Evolutionary conservation across 495 filamentous ascomycete genomes (phyloP).

Genomic region (Neurospora africana): DNA sequence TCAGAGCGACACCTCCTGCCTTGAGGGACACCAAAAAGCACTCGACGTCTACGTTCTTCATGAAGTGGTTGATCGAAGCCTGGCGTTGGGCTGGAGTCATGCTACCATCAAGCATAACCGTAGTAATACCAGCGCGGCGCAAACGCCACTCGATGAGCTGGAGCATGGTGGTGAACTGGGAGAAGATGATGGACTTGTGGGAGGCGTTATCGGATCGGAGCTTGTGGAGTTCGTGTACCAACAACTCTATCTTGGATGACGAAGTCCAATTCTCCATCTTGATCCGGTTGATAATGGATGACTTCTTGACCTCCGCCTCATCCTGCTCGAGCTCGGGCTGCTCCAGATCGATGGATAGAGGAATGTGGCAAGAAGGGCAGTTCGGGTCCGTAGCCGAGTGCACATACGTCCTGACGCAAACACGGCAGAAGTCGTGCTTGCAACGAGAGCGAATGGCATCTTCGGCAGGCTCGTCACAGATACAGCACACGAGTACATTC

Average conservation of each 20-base stretch:
- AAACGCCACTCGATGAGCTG: conserved; percentile 96
- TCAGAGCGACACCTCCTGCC: conserved; percentile 89
- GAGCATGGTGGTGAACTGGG: conserved; percentile 95
- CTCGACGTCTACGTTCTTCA: conserved; percentile 85
- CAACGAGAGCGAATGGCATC: conserved; percentile 87
- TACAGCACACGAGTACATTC: conserved; percentile 80
- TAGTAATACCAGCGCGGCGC: conserved; percentile 87
- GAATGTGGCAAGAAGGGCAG: conserved; percentile 87
- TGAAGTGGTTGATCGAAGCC: conserved; percentile 84
- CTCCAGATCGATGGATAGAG: conserved; percentile 80
- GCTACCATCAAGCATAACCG: conserved; percentile 90
- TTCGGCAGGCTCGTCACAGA: conserved; percentile 92
- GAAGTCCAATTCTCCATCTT: conserved; percentile 96
- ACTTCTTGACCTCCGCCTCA: conserved; percentile 72
- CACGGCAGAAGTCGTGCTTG: conserved; percentile 89
- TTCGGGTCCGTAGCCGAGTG: conserved; percentile 64
- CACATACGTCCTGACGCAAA: conserved; percentile 78
- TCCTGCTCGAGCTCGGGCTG: conserved; percentile 90
- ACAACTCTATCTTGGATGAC: conserved; percentile 92
- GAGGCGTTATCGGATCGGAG: conserved; percentile 82
- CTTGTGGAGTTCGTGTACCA: conserved; percentile 85
- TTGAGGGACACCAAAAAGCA: conserved; percentile 92
- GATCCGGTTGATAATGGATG: conserved; percentile 93
- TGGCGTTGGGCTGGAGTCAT: conserved; percentile 92
- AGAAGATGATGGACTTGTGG: conserved; percentile 94